phyloP scores from a whole-genome alignment of 225 moss, liverwort and hornwort genomes.

The Physcomitrellopsis africana region DNA sequence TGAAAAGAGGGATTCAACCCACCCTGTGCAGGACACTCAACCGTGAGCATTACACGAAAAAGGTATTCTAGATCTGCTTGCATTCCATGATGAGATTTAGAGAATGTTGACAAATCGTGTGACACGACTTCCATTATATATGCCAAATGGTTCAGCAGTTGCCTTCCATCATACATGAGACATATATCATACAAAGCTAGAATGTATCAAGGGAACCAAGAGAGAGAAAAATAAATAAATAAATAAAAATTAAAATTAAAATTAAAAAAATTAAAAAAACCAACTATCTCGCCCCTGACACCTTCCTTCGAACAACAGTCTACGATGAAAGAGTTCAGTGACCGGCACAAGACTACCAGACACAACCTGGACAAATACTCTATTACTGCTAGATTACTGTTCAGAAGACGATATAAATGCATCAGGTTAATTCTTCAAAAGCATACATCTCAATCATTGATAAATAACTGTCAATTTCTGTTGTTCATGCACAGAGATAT shows the following conservation, averaged over 20 bases:
- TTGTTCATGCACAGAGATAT: conserved; percentile 9
- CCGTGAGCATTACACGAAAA: background rate
- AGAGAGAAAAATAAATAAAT: background rate
- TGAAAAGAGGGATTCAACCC: conserved; percentile 74
- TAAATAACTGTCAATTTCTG: background rate
- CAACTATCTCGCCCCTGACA: background rate
- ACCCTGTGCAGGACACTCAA: conserved; percentile 53
- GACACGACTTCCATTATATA: background rate
- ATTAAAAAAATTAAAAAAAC: background rate
- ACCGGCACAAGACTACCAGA: conserved; percentile 15
- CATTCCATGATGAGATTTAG: background rate
- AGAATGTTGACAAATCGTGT: conserved; percentile 12
- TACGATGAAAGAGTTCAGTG: background rate
- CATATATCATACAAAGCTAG: conserved; percentile 6
- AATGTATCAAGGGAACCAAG: background rate
- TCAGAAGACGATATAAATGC: conserved; percentile 4
- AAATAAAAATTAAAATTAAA: no score
- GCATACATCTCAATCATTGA: conserved; percentile 5
- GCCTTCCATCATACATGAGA: conserved; percentile 1
- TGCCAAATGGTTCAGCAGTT: conserved; percentile 10
- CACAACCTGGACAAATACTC: conserved; percentile 9
- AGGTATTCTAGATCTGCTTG: background rate
- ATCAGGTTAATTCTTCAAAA: background rate
- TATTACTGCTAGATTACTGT: conserved; percentile 1
- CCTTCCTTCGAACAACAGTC: conserved; percentile 5